A percentile compares a stretch with the other conserved stretches of the same genome.
Evolutionary conservation across 805 yeast genomes (phyloP).

Genomic region (Candida piceae): DNA sequence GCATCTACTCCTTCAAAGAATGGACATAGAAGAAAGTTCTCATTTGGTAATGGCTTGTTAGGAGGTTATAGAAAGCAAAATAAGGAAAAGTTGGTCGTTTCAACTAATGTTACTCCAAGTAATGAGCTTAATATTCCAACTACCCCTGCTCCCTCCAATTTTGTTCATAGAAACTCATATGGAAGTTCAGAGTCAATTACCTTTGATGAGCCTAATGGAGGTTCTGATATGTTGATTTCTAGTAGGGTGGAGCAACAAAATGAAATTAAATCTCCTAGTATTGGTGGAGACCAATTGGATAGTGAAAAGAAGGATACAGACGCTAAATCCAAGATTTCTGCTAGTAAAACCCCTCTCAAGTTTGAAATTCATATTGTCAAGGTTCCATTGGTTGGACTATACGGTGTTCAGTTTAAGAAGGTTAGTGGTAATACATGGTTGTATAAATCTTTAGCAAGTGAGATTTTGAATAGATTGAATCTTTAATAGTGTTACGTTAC

Average conservation of each 20-base stretch:
- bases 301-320: constrained; percentile 2
- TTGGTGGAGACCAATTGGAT: constrained; percentile 3
- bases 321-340: constrained; percentile 10
- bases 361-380: constrained; percentile 91
- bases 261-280: constrained; percentile 15
- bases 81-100: constrained; percentile 27
- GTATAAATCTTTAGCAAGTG: constrained; percentile 86
- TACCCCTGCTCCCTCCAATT: constrained; percentile 36
- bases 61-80: constrained; percentile 48
- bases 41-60: constrained; percentile 53
- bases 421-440: constrained; percentile 92
- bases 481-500: too few species aligned
- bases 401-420: constrained; percentile 93
- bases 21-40: constrained; percentile 57
- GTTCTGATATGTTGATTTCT: constrained; percentile 55
- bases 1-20: constrained; percentile 26
- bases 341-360: constrained; percentile 58
- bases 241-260: constrained; percentile 50
- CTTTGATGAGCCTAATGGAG: constrained; percentile 44
- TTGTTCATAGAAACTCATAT: constrained; percentile 30
- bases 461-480: constrained; percentile 67
- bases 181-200: constrained; percentile 62
- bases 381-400: constrained; percentile 83
- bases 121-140: constrained; percentile 40
- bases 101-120: constrained; percentile 23